Evolutionary conservation across 768 basidiomycete genomes (phyloP).

Genomic region (Clavulina sp.): DNA sequence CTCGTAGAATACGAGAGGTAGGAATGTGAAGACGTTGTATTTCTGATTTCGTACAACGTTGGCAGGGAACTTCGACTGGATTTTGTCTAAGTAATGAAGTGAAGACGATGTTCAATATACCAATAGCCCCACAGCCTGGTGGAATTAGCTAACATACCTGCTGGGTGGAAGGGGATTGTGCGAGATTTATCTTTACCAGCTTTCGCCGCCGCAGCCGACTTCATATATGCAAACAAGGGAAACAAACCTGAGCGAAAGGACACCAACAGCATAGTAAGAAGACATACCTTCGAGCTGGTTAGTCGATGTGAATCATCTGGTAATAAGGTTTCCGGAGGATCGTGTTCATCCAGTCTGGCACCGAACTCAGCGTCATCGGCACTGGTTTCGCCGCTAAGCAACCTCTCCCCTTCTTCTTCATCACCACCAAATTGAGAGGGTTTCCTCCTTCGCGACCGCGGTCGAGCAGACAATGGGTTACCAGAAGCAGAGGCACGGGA

Average conservation of each 20-base stretch:
- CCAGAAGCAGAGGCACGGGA: too few species aligned
- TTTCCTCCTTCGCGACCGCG: too few species aligned
- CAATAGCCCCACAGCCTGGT: not conserved
- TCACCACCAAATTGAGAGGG: too few species aligned
- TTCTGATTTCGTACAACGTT: slow-evolving; percentile 97
- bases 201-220: not conserved
- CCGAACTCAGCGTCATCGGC: too few species aligned
- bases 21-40: slow-evolving; percentile 92
- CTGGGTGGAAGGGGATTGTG: slow-evolving; percentile 58
- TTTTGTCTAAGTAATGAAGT: slow-evolving; percentile 34
- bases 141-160: slow-evolving; percentile 26
- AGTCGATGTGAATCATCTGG: too few species aligned
- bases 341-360: too few species aligned
- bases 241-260: not conserved
- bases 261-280: not conserved
- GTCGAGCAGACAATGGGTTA: too few species aligned
- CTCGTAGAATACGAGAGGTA: slow-evolving; percentile 93
- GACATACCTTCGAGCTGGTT: too few species aligned
- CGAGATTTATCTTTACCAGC: slow-evolving; percentile 49
- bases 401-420: too few species aligned
- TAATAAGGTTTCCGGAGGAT: too few species aligned
- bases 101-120: slow-evolving; percentile 3
- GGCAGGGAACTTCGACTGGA: slow-evolving; percentile 54
- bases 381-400: too few species aligned
- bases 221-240: not conserved